Evolutionary conservation across 805 yeast genomes (phyloP), one percentile per base, ranked within the genome.

Genomic region (Debaryomyces maramus): DNA sequence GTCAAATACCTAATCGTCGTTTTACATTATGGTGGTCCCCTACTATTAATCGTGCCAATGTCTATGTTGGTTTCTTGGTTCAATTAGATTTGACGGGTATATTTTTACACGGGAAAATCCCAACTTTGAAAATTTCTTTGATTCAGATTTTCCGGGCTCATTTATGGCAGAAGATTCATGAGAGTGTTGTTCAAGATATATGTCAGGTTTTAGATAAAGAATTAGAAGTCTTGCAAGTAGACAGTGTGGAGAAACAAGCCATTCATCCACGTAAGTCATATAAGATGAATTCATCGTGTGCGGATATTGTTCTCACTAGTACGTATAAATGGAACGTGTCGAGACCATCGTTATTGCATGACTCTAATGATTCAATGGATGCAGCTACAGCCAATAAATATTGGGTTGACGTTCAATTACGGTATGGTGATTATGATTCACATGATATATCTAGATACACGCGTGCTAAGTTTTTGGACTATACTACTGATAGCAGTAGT

Each of bases 1-100:
- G 95, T 56, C 99, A 93, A 66, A 91, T 93, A 55, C 99, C 99
- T 3, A 93, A 93, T 58, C 83, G 99, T 60, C 77, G 99, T 33
- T 93, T 93, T 58, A 93, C 99, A 0, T 68, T 93, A 21, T 93
- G 99, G 99, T 93, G 99, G 99, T 89, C 97, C 0, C 99, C 99
- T 5, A 93, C 99, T 0, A 93, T 93, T 53, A 93, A 93, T 56
- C 78, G 99, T 48, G 99, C 99, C 5, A 93, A 93, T 56, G 98
- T 93, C 18, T 93, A 93, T 57, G 97, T 93, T 41, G 99, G 99
- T 19, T 93, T 93, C 68, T 72, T 90, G 55, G 99, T 93, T 20
- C 99, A 93, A 60, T 72, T 93, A 32, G 99, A 93, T 63, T 70
- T 93, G 56, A 93, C 99, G 0, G 99, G 99, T 54, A 91, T 93